phyloP scores from a whole-genome alignment of 2,329 filamentous ascomycete genomes.

The Tolypocladium capitatum region DNA sequence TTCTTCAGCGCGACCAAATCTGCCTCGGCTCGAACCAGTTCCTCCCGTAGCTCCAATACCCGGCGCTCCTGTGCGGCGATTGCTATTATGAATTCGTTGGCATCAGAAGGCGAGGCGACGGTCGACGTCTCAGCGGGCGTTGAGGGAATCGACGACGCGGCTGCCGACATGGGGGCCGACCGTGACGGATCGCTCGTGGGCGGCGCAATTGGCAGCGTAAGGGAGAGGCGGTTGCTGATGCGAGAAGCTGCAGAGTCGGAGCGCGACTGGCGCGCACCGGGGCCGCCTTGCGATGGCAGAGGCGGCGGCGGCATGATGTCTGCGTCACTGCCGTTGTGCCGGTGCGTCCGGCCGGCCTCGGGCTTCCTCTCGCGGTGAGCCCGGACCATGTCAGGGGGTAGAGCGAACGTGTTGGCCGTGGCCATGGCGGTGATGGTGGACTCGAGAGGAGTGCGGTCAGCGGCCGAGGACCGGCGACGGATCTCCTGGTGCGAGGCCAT shows the following conservation, averaged over 20 bases:
- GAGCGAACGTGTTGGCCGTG: conserved; percentile 11
- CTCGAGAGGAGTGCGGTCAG: conserved; percentile 19
- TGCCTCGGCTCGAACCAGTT: conserved; percentile 68
- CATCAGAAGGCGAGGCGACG: conserved; percentile 35
- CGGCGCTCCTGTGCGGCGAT: conserved; percentile 85
- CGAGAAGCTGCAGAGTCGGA: conserved; percentile 40
- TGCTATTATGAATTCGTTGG: conserved; percentile 66
- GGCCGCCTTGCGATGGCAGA: conserved; percentile 23
- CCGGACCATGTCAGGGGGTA: neutral
- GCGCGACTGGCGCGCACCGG: conserved; percentile 32
- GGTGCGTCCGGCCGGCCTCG: neutral
- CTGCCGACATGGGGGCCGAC: conserved; percentile 31
- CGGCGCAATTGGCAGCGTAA: conserved; percentile 47
- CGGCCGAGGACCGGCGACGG: conserved; percentile 25
- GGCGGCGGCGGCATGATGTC: conserved; percentile 23
- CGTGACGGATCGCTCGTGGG: conserved; percentile 39
- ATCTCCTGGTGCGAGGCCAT: conserved; percentile 24
- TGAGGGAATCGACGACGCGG: conserved; percentile 29
- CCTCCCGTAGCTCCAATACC: conserved; percentile 83
- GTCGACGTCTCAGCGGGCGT: conserved; percentile 35
- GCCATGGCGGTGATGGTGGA: conserved; percentile 10
- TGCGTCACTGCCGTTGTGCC: conserved; percentile 1
- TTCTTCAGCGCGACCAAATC: conserved; percentile 68
- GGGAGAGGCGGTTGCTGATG: conserved; percentile 43
- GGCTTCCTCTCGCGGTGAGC: neutral